Base-by-base conservation (phyloP, 371 early-diverging fungal genomes). In the Actinomucor elegans region DNA sequence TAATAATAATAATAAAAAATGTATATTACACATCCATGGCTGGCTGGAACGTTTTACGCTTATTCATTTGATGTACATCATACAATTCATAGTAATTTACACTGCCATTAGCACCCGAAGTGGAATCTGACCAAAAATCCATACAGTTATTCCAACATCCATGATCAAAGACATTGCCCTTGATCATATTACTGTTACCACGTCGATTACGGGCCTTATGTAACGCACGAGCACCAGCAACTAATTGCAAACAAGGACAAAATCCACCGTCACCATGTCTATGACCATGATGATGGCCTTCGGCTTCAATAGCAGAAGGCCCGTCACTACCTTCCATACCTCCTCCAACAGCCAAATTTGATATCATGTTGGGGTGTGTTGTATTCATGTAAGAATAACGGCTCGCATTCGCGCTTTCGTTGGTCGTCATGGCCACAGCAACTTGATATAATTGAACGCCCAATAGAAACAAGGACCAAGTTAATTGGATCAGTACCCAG, bases 401-500 rank as follows among this genome's bases (percentile, higher is more conserved):
- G 31, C 81, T 81, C 9, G 66, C 78, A 37, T 94, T 96, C 52
- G 87, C 79, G 36, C 86, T 70, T 64, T 98, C 98, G 70, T 96
- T 96, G 10, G 97, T 97, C 1, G 98, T 98, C 51, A 80, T 76
- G 6, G 80, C 87, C 7, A 76, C 69, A 0, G 89, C 77, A 18
- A 97, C 80, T 64, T 94, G 96, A 59, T 82, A 89, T 2, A 80
- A 50, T 64, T 98, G 98, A 4, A 84, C 80, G 9, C 72, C 37
- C 26, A 93, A 64, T 45, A 98, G 64, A 50, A 93, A 81, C 15
- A 77, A 52, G 12, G 90, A 84, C 98, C 98, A 98, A 0, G 82
- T 65, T 43, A 87, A 60, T 64, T 96, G 91, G 51, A 93, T 49
- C 18, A 75, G 38, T 7, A 80, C 63, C 93, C 94, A 96, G 9